phyloP scores from a whole-genome alignment of 2,329 filamentous ascomycete genomes.

The Xylariomycetidae sp. region DNA sequence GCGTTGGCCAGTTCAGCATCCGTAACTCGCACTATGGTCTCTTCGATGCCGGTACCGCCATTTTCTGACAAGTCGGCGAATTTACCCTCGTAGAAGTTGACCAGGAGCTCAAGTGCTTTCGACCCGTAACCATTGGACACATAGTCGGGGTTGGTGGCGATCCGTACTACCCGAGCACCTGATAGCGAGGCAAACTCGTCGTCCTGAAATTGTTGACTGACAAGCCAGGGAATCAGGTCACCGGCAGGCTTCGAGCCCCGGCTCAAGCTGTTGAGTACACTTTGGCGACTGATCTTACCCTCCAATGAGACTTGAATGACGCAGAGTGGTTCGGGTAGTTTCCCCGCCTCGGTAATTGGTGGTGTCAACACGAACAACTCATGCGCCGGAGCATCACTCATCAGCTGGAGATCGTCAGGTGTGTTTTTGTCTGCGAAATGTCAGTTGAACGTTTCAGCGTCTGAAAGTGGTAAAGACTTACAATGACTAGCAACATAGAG shows the following conservation, averaged over 20 bases:
- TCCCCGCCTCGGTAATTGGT: conserved; percentile 71
- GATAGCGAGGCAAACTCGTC: conserved; percentile 93
- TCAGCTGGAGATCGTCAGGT: conserved; percentile 94
- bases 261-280: conserved; percentile 83
- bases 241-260: conserved; percentile 85
- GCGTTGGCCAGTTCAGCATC: conserved; percentile 75
- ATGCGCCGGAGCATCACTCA: conserved; percentile 96
- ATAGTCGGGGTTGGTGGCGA: conserved; percentile 95
- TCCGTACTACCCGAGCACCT: conserved; percentile 85
- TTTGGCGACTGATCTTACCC: conserved; percentile 89
- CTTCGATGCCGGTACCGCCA: conserved; percentile 47
- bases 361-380: conserved; percentile 93
- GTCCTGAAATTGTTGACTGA: conserved; percentile 97
- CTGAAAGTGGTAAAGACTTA: too few species aligned
- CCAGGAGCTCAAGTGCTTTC: conserved; percentile 78
- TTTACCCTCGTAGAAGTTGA: conserved; percentile 92
- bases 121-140: conserved; percentile 89
- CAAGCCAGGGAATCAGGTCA: conserved; percentile 94
- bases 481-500: conserved; percentile 93
- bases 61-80: conserved; percentile 80
- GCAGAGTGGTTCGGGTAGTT: conserved; percentile 86
- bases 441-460: too few species aligned
- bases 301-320: conserved; percentile 93
- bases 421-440: conserved; percentile 86
- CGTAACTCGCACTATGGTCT: conserved; percentile 71